phyloP scores from a whole-genome alignment of 176 grass and related monocot species.

The Musa itinerans region DNA sequence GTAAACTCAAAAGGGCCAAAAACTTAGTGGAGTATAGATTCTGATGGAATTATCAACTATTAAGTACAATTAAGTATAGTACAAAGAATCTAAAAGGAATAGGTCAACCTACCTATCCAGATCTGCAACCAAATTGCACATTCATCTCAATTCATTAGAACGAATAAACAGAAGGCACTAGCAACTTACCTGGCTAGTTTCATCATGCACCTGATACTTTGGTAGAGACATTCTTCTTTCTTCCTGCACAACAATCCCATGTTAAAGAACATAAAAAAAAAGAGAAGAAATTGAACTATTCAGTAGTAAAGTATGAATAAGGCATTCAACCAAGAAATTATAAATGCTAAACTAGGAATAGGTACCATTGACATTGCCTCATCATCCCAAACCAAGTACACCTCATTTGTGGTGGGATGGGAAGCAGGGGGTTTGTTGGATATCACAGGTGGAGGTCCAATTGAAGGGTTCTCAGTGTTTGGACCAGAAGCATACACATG shows the following conservation, averaged over 20 bases:
- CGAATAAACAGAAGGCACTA: slow-evolving; percentile 31
- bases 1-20: neutral
- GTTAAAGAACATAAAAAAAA: slow-evolving; percentile 6
- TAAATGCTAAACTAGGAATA: slow-evolving; percentile 5
- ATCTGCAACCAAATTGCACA: slow-evolving; percentile 11
- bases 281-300: neutral
- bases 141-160: slow-evolving; percentile 21
- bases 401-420: slow-evolving; percentile 65
- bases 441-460: slow-evolving; percentile 36
- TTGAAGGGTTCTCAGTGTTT: slow-evolving; percentile 40
- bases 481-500: slow-evolving; percentile 41
- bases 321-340: slow-evolving; percentile 11
- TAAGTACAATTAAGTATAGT: neutral
- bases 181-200: slow-evolving; percentile 99
- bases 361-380: slow-evolving; percentile 98
- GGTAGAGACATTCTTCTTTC: slow-evolving; percentile 78
- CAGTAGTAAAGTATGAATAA: slow-evolving; percentile 5
- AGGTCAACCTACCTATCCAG: slow-evolving; percentile 6
- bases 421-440: slow-evolving; percentile 53
- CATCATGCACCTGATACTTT: slow-evolving; percentile 97
- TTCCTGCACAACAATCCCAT: slow-evolving; percentile 51
- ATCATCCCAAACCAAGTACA: slow-evolving; percentile 95
- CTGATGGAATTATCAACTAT: neutral
- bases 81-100: neutral
- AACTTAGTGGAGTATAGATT: neutral